These are phyloP conservation scores for Penicillium goetzii DNA, from an alignment of 495 filamentous ascomycete genomes.

Conservation along the genomic window DNA sequence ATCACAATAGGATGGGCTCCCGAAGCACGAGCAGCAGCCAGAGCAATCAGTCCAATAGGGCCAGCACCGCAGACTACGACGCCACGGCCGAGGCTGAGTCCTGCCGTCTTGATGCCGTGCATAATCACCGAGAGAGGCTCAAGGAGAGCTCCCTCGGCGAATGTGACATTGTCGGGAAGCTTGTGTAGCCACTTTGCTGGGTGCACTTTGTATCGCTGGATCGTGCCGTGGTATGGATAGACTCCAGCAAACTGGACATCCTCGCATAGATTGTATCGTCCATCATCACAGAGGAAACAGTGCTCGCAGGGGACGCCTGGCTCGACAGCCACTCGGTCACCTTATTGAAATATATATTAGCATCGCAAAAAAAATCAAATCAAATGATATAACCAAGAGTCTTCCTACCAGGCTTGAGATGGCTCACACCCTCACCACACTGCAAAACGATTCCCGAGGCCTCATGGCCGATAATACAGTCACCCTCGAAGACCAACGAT, in stretches of 20 bases:
- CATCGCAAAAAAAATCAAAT: neutral
- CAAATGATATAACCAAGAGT: neutral
- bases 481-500: slow-evolving; percentile 66
- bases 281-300: slow-evolving; percentile 65
- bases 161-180: slow-evolving; percentile 62
- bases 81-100: slow-evolving; percentile 52
- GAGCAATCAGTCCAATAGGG: slow-evolving; percentile 72
- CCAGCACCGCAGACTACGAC: slow-evolving; percentile 78
- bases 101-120: slow-evolving; percentile 64
- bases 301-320: slow-evolving; percentile 70
- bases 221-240: slow-evolving; percentile 60
- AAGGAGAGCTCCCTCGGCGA: slow-evolving; percentile 70
- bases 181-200: slow-evolving; percentile 63
- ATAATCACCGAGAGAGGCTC: slow-evolving; percentile 79
- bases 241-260: slow-evolving; percentile 69
- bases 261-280: slow-evolving; percentile 79
- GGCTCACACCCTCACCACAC: slow-evolving; percentile 54
- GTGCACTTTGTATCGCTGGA: slow-evolving; percentile 65
- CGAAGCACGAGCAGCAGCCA: slow-evolving; percentile 59
- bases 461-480: slow-evolving; percentile 79
- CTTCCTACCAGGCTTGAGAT: slow-evolving; percentile 37
- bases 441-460: slow-evolving; percentile 69
- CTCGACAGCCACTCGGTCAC: slow-evolving; percentile 76
- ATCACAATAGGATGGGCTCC: slow-evolving; percentile 68
- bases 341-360: slow-evolving; percentile 31